A percentile compares a stretch with the other conserved stretches of the same genome.
These are phyloP conservation scores for Backusella tarrabulga DNA, from an alignment of 192 early-diverging fungal genomes.

Conservation along the genomic window DNA sequence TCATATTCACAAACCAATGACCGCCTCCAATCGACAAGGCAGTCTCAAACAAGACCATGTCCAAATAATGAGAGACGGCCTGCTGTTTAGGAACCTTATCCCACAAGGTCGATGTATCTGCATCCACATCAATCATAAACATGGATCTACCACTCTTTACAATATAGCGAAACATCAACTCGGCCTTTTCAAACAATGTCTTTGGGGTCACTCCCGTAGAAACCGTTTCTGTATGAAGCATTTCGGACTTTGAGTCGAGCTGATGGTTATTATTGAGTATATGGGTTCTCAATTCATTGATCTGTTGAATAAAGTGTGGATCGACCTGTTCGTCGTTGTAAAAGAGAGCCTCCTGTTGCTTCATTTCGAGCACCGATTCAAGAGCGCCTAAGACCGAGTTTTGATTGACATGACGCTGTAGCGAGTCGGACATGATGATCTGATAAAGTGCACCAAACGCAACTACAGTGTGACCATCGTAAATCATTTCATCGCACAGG, in stretches of 20 bases:
- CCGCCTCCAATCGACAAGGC: conserved; percentile 36
- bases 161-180: conserved; percentile 36
- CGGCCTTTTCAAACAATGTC: conserved; percentile 28
- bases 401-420: neutral
- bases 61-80: conserved; percentile 31
- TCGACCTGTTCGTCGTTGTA: neutral
- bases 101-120: conserved; percentile 22
- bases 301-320: neutral
- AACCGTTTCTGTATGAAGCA: conserved; percentile 8
- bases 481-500: conserved; percentile 32
- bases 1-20: conserved; percentile 34
- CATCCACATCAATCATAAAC: conserved; percentile 40
- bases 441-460: conserved; percentile 16
- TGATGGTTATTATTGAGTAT: neutral
- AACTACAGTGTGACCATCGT: neutral
- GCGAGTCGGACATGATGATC: neutral
- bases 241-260: neutral
- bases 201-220: conserved; percentile 9
- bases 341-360: conserved; percentile 6
- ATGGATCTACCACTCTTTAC: conserved; percentile 38
- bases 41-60: conserved; percentile 35
- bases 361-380: conserved; percentile 5
- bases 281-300: neutral
- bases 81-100: conserved; percentile 17
- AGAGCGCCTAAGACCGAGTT: conserved; percentile 10